Conservation (phyloP, 1,139 yeast genomes). For the Blastobotrys arbuscula region DNA sequence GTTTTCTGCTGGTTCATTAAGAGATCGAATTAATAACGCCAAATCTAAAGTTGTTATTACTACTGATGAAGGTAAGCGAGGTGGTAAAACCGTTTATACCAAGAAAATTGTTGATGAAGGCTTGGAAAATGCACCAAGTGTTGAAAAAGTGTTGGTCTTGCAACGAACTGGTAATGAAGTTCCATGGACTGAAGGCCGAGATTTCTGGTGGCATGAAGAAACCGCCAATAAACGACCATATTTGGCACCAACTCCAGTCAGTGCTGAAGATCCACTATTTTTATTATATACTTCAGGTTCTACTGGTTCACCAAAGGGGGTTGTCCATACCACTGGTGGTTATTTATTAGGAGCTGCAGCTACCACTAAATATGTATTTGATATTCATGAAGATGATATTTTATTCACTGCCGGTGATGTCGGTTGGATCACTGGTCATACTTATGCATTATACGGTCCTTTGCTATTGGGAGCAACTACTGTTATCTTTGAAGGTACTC, state of each 20-base stretch:
- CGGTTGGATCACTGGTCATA: slow-evolving; percentile 99
- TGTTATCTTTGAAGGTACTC: slow-evolving; percentile 94
- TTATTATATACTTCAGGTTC: slow-evolving; percentile 94
- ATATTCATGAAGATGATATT: slow-evolving; percentile 80
- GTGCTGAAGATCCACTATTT: slow-evolving; percentile 90
- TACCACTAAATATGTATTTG: slow-evolving; percentile 91
- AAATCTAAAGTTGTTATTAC: slow-evolving; percentile 85
- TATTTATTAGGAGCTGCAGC: slow-evolving; percentile 90
- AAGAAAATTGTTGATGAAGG: slow-evolving; percentile 96
- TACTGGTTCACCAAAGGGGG: slow-evolving; percentile 98
- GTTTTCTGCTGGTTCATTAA: slow-evolving; percentile 87
- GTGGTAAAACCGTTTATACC: slow-evolving; percentile 86
- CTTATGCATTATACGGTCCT: slow-evolving; percentile 94
- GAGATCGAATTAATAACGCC: slow-evolving; percentile 88
- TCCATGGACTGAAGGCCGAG: slow-evolving; percentile 76
- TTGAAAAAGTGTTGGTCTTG: slow-evolving; percentile 78
- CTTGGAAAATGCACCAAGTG: slow-evolving; percentile 67
- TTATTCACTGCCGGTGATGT: slow-evolving; percentile 98
- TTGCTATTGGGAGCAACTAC: slow-evolving; percentile 84
- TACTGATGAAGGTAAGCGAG: slow-evolving; percentile 94
- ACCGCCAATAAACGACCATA: slow-evolving; percentile 75
- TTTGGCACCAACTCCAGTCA: slow-evolving; percentile 80
- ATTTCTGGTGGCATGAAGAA: slow-evolving; percentile 91
- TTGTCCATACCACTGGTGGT: slow-evolving; percentile 92
- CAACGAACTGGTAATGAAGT: slow-evolving; percentile 77